Percentiles rank a stretch among this genome's conserved stretches.
phyloP scores from a whole-genome alignment of 2,329 filamentous ascomycete species.

The Neobulgaria alba region DNA sequence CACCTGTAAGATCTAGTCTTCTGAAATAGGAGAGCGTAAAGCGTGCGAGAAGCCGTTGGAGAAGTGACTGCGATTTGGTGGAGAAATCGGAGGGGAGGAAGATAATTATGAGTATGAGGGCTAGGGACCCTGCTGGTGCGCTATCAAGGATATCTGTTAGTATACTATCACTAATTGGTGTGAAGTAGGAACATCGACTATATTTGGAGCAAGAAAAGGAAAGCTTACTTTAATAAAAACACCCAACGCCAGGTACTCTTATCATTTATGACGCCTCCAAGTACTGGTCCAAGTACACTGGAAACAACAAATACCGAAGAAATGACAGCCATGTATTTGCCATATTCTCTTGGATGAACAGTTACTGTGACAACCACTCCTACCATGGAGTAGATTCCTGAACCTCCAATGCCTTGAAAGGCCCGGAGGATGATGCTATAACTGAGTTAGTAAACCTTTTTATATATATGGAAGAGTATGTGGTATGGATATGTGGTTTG shows the following conservation, averaged over 20 bases:
- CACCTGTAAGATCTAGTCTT: conserved; percentile 13
- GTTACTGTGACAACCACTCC: conserved; percentile 41
- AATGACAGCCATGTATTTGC: conserved; percentile 27
- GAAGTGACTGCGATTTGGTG: background rate
- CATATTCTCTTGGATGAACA: conserved; percentile 38
- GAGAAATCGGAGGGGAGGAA: conserved; percentile 5
- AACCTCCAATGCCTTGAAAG: conserved; percentile 37
- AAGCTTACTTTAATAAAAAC: conserved; percentile 7
- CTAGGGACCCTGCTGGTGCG: conserved; percentile 5
- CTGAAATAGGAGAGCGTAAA: background rate
- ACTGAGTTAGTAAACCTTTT: no score
- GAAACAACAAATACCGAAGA: conserved; percentile 9
- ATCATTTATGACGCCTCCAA: conserved; percentile 28
- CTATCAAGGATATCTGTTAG: background rate
- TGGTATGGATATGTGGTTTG: background rate
- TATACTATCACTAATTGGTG: background rate
- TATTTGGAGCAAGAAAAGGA: background rate
- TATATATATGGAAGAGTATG: no score
- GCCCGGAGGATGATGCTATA: conserved; percentile 12
- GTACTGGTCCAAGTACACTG: conserved; percentile 23
- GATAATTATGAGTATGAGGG: conserved; percentile 1
- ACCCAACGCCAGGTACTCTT: conserved; percentile 30
- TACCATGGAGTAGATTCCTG: conserved; percentile 37
- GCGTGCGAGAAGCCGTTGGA: background rate
- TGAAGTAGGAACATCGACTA: no score